A percentile compares a stretch with the other conserved stretches of the same genome.
Conservation (phyloP, 192 early-diverging fungal genomes). For the Pecoramyces ruminantium region DNA sequence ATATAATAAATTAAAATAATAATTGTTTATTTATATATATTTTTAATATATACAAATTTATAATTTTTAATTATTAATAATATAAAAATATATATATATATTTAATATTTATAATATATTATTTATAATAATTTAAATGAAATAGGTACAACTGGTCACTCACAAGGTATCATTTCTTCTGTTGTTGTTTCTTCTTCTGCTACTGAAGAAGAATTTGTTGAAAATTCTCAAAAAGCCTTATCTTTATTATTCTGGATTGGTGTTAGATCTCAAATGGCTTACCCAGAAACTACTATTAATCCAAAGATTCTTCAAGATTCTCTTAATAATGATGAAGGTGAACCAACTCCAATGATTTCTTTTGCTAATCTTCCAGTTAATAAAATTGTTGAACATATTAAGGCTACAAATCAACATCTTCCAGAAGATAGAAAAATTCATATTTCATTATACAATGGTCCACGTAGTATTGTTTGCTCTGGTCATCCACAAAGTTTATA, state of each 20-base stretch:
- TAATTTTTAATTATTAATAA: too few relatives aligned
- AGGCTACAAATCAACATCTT: constrained; percentile 74
- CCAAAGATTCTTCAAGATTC: constrained; percentile 81
- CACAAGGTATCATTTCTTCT: constrained; percentile 76
- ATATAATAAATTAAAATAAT: too few relatives aligned
- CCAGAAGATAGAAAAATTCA: constrained; percentile 66
- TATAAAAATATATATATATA: too few relatives aligned
- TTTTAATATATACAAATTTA: too few relatives aligned
- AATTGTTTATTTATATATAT: too few relatives aligned
- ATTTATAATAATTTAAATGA: too few relatives aligned
- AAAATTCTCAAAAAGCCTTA: constrained; percentile 59
- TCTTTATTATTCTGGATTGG: constrained; percentile 70
- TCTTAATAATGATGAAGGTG: constrained; percentile 71
- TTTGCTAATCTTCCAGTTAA: constrained; percentile 63
- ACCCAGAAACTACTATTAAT: constrained; percentile 62
- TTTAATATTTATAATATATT: too few relatives aligned
- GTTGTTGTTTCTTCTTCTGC: constrained; percentile 61
- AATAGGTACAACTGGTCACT: constrained; percentile 65
- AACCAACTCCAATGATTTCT: constrained; percentile 81
- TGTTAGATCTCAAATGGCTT: constrained; percentile 58
- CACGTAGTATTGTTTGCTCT: constrained; percentile 72
- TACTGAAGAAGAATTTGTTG: constrained; percentile 59
- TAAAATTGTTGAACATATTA: constrained; percentile 70
- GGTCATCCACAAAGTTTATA: constrained; percentile 83
- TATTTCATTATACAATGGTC: constrained; percentile 78